Evolutionary conservation across 345 rosid species (phyloP).

Genomic region (Ceriops zippeliana): DNA sequence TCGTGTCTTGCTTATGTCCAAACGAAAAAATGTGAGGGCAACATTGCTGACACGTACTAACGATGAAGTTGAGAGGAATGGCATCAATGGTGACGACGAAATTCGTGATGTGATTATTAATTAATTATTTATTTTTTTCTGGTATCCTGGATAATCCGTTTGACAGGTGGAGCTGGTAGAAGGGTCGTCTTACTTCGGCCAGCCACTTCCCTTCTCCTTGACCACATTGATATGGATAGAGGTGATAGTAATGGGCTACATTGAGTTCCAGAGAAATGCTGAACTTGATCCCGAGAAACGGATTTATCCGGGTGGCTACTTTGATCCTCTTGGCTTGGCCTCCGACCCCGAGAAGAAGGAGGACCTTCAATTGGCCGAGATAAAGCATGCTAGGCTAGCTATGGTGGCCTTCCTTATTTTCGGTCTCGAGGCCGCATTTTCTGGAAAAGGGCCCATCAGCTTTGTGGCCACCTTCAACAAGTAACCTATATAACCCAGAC

Average conservation of each 20-base stretch:
- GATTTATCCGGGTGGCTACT: slow-evolving; percentile 80
- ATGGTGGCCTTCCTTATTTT: slow-evolving; percentile 86
- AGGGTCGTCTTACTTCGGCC: slow-evolving; percentile 88
- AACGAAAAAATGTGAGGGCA: slow-evolving; percentile 6
- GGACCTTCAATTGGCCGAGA: slow-evolving; percentile 68
- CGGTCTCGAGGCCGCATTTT: slow-evolving; percentile 61
- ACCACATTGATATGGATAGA: slow-evolving; percentile 82
- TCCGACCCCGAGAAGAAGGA: slow-evolving; percentile 70
- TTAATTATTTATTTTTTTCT: not conserved
- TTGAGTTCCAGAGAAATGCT: slow-evolving; percentile 56
- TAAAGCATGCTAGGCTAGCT: slow-evolving; percentile 80
- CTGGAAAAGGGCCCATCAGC: slow-evolving; percentile 82
- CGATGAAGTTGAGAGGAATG: not conserved
- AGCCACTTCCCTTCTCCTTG: slow-evolving; percentile 78
- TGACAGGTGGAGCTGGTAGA: slow-evolving; percentile 78
- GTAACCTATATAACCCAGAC: slow-evolving; percentile 7
- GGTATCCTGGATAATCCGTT: too few relatives aligned
- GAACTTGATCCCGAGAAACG: slow-evolving; percentile 79
- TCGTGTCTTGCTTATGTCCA: slow-evolving; percentile 30
- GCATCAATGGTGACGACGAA: too few relatives aligned
- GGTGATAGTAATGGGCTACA: slow-evolving; percentile 60
- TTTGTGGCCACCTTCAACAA: slow-evolving; percentile 64
- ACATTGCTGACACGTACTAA: not conserved
- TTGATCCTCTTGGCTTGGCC: slow-evolving; percentile 73
- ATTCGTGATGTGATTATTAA: not conserved